Percentiles rank a stretch among this genome's conserved stretches.
Conservation (phyloP, 371 early-diverging fungal genomes). For the Nematocida displodere region DNA sequence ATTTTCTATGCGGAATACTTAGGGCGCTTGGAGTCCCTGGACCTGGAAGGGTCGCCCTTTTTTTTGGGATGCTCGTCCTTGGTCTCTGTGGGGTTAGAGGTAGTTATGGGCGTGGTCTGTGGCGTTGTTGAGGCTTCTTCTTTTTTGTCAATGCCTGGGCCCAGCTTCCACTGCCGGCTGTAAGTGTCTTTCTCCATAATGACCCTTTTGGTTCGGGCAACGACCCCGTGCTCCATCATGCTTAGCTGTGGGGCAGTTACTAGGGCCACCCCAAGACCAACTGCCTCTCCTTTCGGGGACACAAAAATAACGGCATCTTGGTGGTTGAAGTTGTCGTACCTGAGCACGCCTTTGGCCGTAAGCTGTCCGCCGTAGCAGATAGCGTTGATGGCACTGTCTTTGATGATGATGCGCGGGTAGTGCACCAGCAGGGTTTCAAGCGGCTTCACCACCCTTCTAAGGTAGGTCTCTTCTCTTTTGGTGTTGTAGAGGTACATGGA, state of each 20-base stretch:
- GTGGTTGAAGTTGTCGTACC: slow-evolving; percentile 90
- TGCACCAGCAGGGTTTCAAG: slow-evolving; percentile 83
- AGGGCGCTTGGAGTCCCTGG: background rate
- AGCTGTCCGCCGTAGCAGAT: slow-evolving; percentile 97
- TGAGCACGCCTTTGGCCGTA: slow-evolving; percentile 89
- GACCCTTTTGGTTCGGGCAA: slow-evolving; percentile 95
- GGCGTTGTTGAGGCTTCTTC: background rate
- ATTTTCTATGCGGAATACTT: background rate
- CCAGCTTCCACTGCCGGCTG: slow-evolving; percentile 41
- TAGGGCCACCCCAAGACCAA: slow-evolving; percentile 86
- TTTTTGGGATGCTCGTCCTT: background rate
- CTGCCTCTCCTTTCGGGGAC: slow-evolving; percentile 98
- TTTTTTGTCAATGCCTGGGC: slow-evolving; percentile 5
- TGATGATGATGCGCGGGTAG: slow-evolving; percentile 94
- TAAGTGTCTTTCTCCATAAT: slow-evolving; percentile 90
- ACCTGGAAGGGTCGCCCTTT: background rate
- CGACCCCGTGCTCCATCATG: slow-evolving; percentile 81
- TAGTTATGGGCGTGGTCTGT: background rate
- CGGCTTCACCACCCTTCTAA: slow-evolving; percentile 88
- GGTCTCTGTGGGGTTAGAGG: background rate
- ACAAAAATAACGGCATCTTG: slow-evolving; percentile 89
- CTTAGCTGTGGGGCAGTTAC: slow-evolving; percentile 92
- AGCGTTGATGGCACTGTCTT: slow-evolving; percentile 94
- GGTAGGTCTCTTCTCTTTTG: slow-evolving; percentile 81
- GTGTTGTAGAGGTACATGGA: slow-evolving; percentile 92